phyloP scores from a whole-genome alignment of 1,284 basidiomycete genomes.

The Ustilago xerochloae region DNA sequence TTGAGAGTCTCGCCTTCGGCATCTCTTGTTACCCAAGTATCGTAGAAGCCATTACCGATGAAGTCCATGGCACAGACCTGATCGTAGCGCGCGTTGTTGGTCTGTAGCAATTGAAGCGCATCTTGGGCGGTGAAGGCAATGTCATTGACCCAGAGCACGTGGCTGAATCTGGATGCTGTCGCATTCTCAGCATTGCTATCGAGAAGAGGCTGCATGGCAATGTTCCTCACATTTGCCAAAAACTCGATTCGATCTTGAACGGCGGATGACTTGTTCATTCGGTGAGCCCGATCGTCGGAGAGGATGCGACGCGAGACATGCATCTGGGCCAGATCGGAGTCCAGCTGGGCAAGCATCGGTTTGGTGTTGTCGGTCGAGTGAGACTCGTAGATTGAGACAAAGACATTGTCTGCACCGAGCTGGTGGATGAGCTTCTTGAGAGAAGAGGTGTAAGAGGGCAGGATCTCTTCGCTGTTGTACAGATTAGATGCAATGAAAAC shows the following conservation, averaged over 20 bases:
- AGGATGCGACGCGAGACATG: constrained; percentile 48
- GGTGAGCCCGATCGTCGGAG: constrained; percentile 42
- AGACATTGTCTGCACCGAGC: constrained; percentile 72
- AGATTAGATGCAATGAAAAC: constrained; percentile 58
- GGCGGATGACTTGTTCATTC: constrained; percentile 30
- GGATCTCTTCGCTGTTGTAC: constrained; percentile 55
- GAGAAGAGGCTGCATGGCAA: constrained; percentile 53
- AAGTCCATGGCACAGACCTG: constrained; percentile 74
- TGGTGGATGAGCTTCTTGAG: constrained; percentile 40
- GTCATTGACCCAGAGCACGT: constrained; percentile 62
- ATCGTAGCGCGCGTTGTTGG: constrained; percentile 72
- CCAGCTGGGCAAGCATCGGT: constrained; percentile 69
- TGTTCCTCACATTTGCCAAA: constrained; percentile 53
- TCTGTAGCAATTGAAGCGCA: constrained; percentile 71
- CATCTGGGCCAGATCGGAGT: constrained; percentile 61
- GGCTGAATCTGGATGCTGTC: constrained; percentile 32
- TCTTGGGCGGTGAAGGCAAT: constrained; percentile 40
- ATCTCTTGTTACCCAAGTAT: constrained; percentile 67
- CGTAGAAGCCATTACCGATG: constrained; percentile 71
- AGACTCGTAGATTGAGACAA: constrained; percentile 74
- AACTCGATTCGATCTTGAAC: constrained; percentile 44
- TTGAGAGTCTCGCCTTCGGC: constrained; percentile 67
- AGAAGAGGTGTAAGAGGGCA: constrained; percentile 45
- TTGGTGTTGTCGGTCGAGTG: constrained; percentile 72
- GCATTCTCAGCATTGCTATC: neutral